phyloP scores from a whole-genome alignment of 2,329 filamentous ascomycete genomes.

The Phoma herbarum region DNA sequence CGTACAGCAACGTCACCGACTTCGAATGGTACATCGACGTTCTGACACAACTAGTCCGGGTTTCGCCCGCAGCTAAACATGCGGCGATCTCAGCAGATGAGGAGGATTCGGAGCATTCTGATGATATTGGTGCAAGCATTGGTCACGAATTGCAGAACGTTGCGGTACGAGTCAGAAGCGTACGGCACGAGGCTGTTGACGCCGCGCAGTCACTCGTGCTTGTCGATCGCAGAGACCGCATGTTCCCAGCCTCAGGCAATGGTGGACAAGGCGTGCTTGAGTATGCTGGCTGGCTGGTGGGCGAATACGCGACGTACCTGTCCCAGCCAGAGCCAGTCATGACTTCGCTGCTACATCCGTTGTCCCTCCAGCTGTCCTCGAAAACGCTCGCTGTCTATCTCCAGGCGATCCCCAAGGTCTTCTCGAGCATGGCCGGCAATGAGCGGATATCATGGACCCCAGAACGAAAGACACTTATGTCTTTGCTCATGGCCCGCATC shows the following conservation, averaged over 20 bases:
- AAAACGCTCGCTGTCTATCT: constrained; percentile 79
- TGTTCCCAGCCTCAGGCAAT: constrained; percentile 62
- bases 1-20: constrained; percentile 84
- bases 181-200: constrained; percentile 80
- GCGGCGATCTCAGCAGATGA: constrained; percentile 37
- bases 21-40: constrained; percentile 99
- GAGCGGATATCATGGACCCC: constrained; percentile 73
- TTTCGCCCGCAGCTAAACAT: constrained; percentile 63
- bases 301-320: constrained; percentile 83
- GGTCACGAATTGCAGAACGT: constrained; percentile 89
- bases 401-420: constrained; percentile 86
- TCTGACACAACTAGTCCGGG: constrained; percentile 81
- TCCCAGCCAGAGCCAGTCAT: constrained; percentile 75
- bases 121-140: constrained; percentile 72
- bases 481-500: constrained; percentile 81
- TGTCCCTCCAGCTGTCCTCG: constrained; percentile 65
- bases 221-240: constrained; percentile 66
- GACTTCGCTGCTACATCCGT: constrained; percentile 75
- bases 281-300: constrained; percentile 83
- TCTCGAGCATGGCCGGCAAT: constrained; percentile 74
- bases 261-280: constrained; percentile 71
- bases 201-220: constrained; percentile 81
- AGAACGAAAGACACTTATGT: constrained; percentile 76
- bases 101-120: constrained; percentile 37
- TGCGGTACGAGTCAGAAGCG: constrained; percentile 86